Base-by-base conservation (phyloP, 2,329 filamentous ascomycete genomes). In the Hypoxylon sp. region DNA sequence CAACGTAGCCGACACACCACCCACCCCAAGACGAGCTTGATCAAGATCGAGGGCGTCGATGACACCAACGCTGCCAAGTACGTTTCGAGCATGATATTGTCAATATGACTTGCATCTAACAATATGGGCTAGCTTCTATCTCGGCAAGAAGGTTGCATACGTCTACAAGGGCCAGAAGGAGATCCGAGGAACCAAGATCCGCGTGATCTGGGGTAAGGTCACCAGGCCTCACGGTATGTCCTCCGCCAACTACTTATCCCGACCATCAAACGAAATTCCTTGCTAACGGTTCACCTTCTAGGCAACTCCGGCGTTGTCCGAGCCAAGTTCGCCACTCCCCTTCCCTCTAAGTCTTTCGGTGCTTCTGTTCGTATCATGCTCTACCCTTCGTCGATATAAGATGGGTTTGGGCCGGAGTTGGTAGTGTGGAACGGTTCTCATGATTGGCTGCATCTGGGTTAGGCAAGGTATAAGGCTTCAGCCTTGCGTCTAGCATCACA, bases 1-100 rank as follows among this genome's bases (percentile, higher is more conserved):
- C 92, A 97, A 89, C 93, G 95, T 85, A 92, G 92, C 83, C 95
- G 97, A 89, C 92, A 93, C 86, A 92, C 89, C 86, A 94, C 91
- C 82, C 94, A 92, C 88, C 92, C 95, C 79, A 91, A 91, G 86
- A 97, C 93, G 79, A 93, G 93, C 83, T 89, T 98, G 86, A 92
- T 99, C 87, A 96, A 98, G 91, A 97, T 99, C 81, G 95, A 99
- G 89, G 95, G 95, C 84, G 96, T 98, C 79, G 94, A 97, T 80
- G 89, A 93, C 88, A 90, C 92, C 80, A 88, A 93, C 80, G 93
- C 91, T 82, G 95, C 96, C 85, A 93, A 91, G 90, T 94, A 91
- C 76, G 89, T 87, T 71, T 32, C 57, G 37, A 11, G 27, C 29
- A 50, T 21, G 29, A 60, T 27, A 15, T 10, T 8, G 5, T 52